A percentile compares a stretch with the other conserved stretches of the same genome.
These are phyloP conservation scores for Paramecium biaurelia DNA, from an alignment of 73 alveolate genomes.

Conservation along the genomic window DNA sequence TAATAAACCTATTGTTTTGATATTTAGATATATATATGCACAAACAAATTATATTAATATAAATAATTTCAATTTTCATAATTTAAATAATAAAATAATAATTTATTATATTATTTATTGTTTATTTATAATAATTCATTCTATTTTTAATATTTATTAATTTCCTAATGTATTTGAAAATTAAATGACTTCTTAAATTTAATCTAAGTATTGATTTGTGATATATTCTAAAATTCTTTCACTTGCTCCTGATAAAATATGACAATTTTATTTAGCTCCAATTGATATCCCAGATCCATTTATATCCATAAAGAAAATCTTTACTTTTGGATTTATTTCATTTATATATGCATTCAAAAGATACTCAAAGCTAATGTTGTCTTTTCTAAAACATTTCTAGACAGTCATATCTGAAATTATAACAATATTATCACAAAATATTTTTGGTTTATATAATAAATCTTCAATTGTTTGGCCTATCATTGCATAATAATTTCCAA, in stretches of 20 bases:
- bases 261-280: neutral
- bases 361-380: neutral
- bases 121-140: neutral
- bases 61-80: neutral
- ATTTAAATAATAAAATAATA: too few species aligned
- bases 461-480: conserved; percentile 51
- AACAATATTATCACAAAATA: conserved; percentile 9
- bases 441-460: neutral
- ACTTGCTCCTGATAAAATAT: neutral
- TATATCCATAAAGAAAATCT: conserved; percentile 8
- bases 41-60: neutral
- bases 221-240: neutral
- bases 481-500: conserved; percentile 55
- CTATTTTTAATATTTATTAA: neutral
- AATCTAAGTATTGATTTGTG: neutral
- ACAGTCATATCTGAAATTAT: conserved; percentile 53
- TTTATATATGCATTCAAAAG: conserved; percentile 7
- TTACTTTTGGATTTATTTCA: conserved; percentile 35
- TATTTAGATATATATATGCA: neutral
- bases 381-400: neutral
- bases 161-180: neutral
- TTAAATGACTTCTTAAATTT: neutral
- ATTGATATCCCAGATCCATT: conserved; percentile 14
- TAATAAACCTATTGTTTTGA: neutral
- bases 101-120: too few species aligned